A percentile compares a stretch with the other conserved stretches of the same genome.
Evolutionary conservation across 306 rosid genomes (phyloP).

Genomic region (Glycine latifolia): DNA sequence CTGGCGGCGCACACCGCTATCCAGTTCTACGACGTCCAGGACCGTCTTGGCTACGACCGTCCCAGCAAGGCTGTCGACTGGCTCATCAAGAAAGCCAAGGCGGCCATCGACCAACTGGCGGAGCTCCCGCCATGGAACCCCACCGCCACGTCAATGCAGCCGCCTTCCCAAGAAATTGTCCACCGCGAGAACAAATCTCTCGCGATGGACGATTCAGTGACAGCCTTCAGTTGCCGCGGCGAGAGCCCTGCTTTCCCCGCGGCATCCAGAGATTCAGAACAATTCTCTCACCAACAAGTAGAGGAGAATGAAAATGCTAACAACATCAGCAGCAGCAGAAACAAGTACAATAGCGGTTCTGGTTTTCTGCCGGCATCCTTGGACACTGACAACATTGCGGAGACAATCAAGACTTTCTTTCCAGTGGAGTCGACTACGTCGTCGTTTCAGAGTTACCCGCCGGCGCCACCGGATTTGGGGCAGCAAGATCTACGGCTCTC

Average conservation of each 20-base stretch:
- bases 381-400: constrained; percentile 81
- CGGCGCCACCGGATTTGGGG: constrained; percentile 70
- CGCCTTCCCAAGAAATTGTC: background rate
- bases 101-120: constrained; percentile 85
- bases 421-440: constrained; percentile 63
- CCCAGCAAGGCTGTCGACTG: constrained; percentile 99
- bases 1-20: constrained; percentile 94
- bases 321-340: background rate
- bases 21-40: constrained; percentile 97
- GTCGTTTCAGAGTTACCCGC: constrained; percentile 61
- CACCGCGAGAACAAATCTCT: constrained; percentile 36
- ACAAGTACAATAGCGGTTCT: constrained; percentile 44
- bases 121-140: constrained; percentile 91
- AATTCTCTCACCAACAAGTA: constrained; percentile 32
- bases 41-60: constrained; percentile 94
- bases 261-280: no score
- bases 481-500: constrained; percentile 89
- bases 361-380: constrained; percentile 72
- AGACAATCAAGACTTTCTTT: constrained; percentile 84
- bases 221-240: constrained; percentile 32
- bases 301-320: constrained; percentile 3
- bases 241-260: background rate
- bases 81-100: constrained; percentile 90
- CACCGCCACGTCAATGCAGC: constrained; percentile 4
- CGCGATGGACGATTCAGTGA: constrained; percentile 36